phyloP scores from a whole-genome alignment of 2,329 filamentous ascomycete species.

The Colletotrichum eremochloae region DNA sequence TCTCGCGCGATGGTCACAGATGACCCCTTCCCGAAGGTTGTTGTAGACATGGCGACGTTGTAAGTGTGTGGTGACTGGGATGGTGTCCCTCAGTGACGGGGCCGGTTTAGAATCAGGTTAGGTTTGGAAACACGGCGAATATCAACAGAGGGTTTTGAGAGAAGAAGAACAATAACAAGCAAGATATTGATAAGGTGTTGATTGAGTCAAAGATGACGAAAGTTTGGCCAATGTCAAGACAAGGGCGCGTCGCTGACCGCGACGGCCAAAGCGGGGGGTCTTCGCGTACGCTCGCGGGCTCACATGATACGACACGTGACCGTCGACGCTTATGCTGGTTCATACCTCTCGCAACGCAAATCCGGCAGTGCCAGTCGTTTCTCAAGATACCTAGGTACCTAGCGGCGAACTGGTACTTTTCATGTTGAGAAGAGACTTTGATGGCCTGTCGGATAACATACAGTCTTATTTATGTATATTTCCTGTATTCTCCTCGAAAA shows the following conservation, averaged over 20 bases:
- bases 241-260: slow-evolving; percentile 39
- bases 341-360: not conserved
- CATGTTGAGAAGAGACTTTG: not conserved
- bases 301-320: slow-evolving; percentile 14
- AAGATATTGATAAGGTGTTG: not conserved
- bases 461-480: not conserved
- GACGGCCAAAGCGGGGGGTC: slow-evolving; percentile 11
- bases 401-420: not conserved
- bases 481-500: not conserved
- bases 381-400: not conserved
- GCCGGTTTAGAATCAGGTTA: too few relatives aligned
- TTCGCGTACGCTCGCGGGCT: slow-evolving; percentile 18
- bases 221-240: slow-evolving; percentile 27
- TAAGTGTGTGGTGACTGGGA: not conserved
- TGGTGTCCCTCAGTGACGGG: not conserved
- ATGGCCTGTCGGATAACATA: not conserved
- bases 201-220: slow-evolving; percentile 20
- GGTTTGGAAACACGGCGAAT: not conserved
- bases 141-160: accelerated
- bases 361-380: not conserved
- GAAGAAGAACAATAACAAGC: too few relatives aligned
- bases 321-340: too few relatives aligned
- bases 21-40: slow-evolving; percentile 9
- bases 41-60: slow-evolving; percentile 30
- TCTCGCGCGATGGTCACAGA: slow-evolving; percentile 8